Evolutionary conservation across 192 early-diverging fungal species (phyloP).

Genomic region (Backusella psychrophila): DNA sequence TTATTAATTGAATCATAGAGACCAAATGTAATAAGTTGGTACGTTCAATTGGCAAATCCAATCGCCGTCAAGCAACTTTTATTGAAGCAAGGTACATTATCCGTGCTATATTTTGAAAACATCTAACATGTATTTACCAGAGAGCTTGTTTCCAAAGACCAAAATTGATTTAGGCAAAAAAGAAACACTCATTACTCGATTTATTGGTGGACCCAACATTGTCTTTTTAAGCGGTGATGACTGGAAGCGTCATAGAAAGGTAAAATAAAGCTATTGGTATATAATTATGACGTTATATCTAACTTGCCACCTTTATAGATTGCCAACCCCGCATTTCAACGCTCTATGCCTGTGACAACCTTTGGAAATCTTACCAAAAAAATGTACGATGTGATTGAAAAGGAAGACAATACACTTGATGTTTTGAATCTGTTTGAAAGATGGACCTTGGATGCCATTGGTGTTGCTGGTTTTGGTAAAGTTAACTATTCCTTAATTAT

Average conservation of each 20-base stretch:
- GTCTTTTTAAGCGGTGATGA: background rate
- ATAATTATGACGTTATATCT: no score
- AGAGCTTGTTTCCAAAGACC: background rate
- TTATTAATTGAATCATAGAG: background rate
- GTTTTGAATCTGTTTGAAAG: constrained; percentile 12
- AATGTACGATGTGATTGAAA: constrained; percentile 2
- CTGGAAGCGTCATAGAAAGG: constrained; percentile 23
- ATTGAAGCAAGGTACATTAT: background rate
- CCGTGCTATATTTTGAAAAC: no score
- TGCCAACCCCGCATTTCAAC: constrained; percentile 15
- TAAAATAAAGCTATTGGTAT: background rate
- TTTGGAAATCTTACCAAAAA: constrained; percentile 7
- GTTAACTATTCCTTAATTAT: no score
- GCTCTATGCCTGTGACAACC: constrained; percentile 6
- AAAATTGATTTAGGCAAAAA: background rate
- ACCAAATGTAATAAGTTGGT: background rate
- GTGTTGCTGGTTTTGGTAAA: constrained; percentile 45
- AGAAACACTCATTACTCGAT: background rate
- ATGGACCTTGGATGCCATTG: constrained; percentile 56
- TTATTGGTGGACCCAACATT: background rate
- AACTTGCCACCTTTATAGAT: background rate
- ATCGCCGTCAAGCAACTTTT: constrained; percentile 13
- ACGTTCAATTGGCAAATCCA: background rate
- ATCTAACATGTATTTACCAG: background rate
- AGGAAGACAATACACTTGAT: background rate